Conservation (phyloP, 345 rosid genomes). For the Punica granatum region DNA sequence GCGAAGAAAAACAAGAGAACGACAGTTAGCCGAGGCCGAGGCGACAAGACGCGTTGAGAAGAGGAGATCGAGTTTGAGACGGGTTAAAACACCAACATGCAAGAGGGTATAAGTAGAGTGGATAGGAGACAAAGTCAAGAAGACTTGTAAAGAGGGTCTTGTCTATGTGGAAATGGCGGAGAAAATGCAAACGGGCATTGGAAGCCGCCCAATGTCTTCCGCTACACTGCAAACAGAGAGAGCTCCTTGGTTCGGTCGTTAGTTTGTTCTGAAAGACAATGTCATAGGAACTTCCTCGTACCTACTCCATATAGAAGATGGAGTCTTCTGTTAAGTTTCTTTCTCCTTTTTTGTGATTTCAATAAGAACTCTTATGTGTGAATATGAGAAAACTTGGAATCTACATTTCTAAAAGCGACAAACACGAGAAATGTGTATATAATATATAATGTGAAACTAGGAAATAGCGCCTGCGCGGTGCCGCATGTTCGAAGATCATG, state of each 20-base stretch:
- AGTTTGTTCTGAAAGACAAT: background rate
- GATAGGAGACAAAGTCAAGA: background rate
- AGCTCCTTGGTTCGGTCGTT: too few species aligned
- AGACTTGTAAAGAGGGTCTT: background rate
- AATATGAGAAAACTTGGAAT: background rate
- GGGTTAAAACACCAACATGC: background rate
- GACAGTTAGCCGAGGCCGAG: background rate
- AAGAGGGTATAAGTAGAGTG: conserved; percentile 2
- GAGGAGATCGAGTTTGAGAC: background rate
- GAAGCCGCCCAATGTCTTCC: too few species aligned
- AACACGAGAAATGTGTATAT: too few species aligned
- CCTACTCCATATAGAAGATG: background rate
- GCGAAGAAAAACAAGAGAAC: background rate
- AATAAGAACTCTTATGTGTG: background rate
- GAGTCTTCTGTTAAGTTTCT: too few species aligned
- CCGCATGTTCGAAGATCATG: too few species aligned
- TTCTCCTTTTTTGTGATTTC: too few species aligned
- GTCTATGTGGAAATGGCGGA: background rate
- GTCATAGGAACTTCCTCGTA: background rate
- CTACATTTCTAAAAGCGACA: background rate
- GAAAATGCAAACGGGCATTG: background rate
- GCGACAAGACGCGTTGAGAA: background rate
- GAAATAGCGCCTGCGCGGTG: too few species aligned
- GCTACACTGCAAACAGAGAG: too few species aligned
- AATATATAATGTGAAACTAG: too few species aligned